phyloP scores from a whole-genome alignment of 192 early-diverging fungal genomes.

The Entomortierella chlamydospora region DNA sequence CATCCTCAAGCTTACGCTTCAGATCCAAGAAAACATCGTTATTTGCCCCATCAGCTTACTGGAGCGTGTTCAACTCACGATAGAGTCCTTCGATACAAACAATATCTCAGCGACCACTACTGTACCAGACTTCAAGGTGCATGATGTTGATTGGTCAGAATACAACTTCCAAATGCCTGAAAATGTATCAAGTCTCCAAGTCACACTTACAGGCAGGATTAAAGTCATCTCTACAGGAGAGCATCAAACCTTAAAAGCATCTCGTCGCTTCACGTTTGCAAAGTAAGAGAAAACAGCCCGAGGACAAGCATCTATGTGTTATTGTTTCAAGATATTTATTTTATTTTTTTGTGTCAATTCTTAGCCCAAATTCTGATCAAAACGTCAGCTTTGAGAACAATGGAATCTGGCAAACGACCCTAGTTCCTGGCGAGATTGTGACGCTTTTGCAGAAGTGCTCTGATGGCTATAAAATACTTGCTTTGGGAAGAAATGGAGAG shows the following conservation, averaged over 20 bases:
- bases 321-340: too few species aligned
- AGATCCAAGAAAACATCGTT: constrained; percentile 3
- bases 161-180: constrained; percentile 57
- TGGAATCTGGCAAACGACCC: not conserved
- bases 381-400: constrained; percentile 19
- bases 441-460: constrained; percentile 19
- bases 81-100: constrained; percentile 26
- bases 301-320: not conserved
- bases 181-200: constrained; percentile 11
- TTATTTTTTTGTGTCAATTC: too few species aligned
- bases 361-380: constrained; percentile 24
- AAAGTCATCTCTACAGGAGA: constrained; percentile 48
- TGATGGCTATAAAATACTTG: constrained; percentile 46
- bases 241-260: constrained; percentile 5
- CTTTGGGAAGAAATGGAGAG: constrained; percentile 59
- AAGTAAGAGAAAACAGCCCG: constrained; percentile 1
- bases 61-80: constrained; percentile 47
- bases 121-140: constrained; percentile 32
- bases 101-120: constrained; percentile 36
- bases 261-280: constrained; percentile 7
- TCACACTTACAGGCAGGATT: constrained; percentile 48
- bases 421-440: constrained; percentile 29
- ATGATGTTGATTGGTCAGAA: constrained; percentile 35
- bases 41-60: constrained; percentile 44
- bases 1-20: constrained; percentile 22